Percentiles rank a stretch among this genome's conserved stretches.
Conservation (phyloP, 176 grass and related monocot species). For the Puya raimondii region DNA sequence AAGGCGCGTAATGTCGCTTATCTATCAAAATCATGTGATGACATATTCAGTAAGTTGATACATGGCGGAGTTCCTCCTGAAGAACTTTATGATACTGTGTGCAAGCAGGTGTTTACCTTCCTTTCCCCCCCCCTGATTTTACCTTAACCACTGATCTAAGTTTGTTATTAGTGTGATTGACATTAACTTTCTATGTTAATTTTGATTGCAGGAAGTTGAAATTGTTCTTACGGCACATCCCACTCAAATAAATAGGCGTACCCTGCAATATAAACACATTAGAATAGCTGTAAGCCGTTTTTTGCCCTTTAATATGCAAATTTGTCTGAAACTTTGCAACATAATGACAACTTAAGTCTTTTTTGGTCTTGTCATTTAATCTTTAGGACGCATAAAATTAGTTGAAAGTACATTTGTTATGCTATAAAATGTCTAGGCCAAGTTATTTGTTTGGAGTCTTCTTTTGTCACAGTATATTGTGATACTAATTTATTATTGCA, state of each 20-base stretch:
- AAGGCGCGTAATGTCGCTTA: constrained; percentile 36
- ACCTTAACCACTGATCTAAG: neutral
- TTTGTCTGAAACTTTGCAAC: neutral
- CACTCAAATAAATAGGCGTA: constrained; percentile 88
- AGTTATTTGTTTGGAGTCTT: too few species aligned
- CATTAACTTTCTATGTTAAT: neutral
- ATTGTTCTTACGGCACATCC: constrained; percentile 96
- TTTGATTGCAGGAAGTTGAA: constrained; percentile 58
- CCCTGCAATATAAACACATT: constrained; percentile 83
- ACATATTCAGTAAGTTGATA: constrained; percentile 80
- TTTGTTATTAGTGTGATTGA: neutral
- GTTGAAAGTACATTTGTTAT: too few species aligned
- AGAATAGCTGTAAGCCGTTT: constrained; percentile 63
- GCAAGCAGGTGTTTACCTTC: constrained; percentile 56
- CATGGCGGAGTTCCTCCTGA: constrained; percentile 56
- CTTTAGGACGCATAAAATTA: too few species aligned
- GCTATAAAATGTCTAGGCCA: too few species aligned
- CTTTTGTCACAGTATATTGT: too few species aligned
- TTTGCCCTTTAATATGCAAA: neutral
- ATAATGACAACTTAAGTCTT: neutral
- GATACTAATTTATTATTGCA: neutral
- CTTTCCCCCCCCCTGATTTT: neutral
- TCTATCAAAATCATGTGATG: constrained; percentile 73
- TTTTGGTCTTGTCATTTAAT: too few species aligned
- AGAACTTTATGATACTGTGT: constrained; percentile 67